These are phyloP conservation scores for Aspergillus affinis DNA, from an alignment of 495 filamentous ascomycete genomes.

Conservation along the genomic window DNA sequence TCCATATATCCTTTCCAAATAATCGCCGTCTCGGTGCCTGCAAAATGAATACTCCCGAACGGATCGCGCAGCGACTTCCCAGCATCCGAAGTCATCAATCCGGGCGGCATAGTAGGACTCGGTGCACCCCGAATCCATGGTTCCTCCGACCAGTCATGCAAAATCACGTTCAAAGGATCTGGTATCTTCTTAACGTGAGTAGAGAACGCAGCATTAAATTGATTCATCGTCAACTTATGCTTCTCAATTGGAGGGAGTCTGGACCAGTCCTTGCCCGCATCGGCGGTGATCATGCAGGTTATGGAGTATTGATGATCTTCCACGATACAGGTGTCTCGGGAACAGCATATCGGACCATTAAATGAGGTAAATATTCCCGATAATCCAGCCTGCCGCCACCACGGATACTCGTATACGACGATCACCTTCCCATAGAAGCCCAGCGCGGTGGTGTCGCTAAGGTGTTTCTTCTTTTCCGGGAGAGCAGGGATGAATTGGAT, in stretches of 20 bases:
- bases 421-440: not conserved
- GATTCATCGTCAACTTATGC: not conserved
- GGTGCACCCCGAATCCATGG: conserved; percentile 7
- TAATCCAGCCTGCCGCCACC: not conserved
- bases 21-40: conserved; percentile 38
- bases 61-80: conserved; percentile 22
- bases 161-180: not conserved
- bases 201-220: not conserved
- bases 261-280: not conserved
- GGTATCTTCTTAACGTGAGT: not conserved
- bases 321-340: not conserved
- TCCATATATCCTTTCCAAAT: conserved; percentile 49
- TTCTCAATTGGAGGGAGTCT: not conserved
- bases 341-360: not conserved
- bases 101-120: conserved; percentile 12
- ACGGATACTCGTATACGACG: not conserved
- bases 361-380: not conserved
- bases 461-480: not conserved
- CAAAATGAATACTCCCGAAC: conserved; percentile 39
- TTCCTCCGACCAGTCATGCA: not conserved
- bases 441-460: not conserved
- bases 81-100: conserved; percentile 16
- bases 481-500: not conserved
- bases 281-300: not conserved
- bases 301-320: not conserved